Base-by-base conservation (phyloP, 768 basidiomycete genomes). In the Exsudoporus frostii region DNA sequence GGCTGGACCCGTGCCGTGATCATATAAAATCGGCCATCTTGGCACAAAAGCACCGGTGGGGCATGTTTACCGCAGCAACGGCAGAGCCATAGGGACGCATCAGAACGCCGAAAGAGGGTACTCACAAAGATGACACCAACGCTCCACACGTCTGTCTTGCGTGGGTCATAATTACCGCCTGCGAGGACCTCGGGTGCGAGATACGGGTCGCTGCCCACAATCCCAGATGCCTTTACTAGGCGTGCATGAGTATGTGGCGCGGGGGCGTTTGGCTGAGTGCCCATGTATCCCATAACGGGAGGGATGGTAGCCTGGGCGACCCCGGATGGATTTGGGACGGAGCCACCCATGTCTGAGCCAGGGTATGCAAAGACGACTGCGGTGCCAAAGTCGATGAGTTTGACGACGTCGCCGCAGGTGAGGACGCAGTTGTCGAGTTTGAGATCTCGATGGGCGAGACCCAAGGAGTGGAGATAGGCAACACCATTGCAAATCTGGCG, bases 401-500 rank as follows among this genome's bases (percentile, higher is more conserved):
- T 99, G 76, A 99, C 92, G 60, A 97, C 82, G 66, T 98, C 93
- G 65, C 88, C 80, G 4, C 77, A 76, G n/a, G 90, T 96, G 92
- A 99, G 97, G 75, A 99, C 97, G 71, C 97, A 98, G 71, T 99
- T 99, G 76, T 99, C 97, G 55, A 99, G 88, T 73, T 99, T 99
- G 74, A 99, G 84, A 72, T 99, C 97, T 41, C 97, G 91, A 67
- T 99, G 97, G 6, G 97, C 97, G 46, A 98, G 86, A 25, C 97
- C 97, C 77, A 98, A 86, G 59, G 91, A 88, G 73, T 99, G 97
- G 45, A 99, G 85, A 69, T 99, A 98, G 71, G 96, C 90, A 57
- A 99, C 96, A 51, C 97, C 97, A 63, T 92, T 90, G 71, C 95
- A 92, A 61, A 99, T 98, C 73, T 99, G 97, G 55, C 94, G 90